Evolutionary conservation across 345 rosid species (phyloP).

Genomic region (Citrus maxima): DNA sequence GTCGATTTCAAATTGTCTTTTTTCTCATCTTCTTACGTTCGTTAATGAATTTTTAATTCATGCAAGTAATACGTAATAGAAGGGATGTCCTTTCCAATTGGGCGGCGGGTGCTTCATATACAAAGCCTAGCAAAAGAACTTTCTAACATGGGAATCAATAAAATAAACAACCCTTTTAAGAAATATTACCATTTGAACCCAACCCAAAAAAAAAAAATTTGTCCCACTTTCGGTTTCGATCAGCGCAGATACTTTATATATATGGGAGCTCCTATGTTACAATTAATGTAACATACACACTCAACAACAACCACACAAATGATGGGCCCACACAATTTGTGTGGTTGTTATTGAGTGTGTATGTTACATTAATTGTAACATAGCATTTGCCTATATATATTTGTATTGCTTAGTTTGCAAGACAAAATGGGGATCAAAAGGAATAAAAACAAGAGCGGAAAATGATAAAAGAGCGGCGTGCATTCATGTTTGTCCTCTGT

Average conservation of each 20-base stretch:
- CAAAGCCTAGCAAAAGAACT: constrained; percentile 1
- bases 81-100: neutral
- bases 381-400: too few species aligned
- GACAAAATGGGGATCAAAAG: neutral
- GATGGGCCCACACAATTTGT: too few species aligned
- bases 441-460: neutral
- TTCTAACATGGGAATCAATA: neutral
- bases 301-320: too few species aligned
- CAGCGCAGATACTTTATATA: neutral
- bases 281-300: too few species aligned
- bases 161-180: neutral
- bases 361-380: too few species aligned
- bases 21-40: too few species aligned
- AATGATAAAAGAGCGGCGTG: neutral
- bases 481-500: neutral
- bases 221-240: constrained; percentile 1
- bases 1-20: neutral
- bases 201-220: neutral
- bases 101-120: neutral
- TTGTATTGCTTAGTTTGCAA: neutral
- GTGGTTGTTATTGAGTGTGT: too few species aligned
- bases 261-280: too few species aligned
- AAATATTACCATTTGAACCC: neutral
- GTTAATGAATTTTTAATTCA: too few species aligned
- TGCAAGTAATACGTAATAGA: neutral